Evolutionary conservation across 345 rosid genomes (phyloP).

Genomic region (Gossypium stocksii): DNA sequence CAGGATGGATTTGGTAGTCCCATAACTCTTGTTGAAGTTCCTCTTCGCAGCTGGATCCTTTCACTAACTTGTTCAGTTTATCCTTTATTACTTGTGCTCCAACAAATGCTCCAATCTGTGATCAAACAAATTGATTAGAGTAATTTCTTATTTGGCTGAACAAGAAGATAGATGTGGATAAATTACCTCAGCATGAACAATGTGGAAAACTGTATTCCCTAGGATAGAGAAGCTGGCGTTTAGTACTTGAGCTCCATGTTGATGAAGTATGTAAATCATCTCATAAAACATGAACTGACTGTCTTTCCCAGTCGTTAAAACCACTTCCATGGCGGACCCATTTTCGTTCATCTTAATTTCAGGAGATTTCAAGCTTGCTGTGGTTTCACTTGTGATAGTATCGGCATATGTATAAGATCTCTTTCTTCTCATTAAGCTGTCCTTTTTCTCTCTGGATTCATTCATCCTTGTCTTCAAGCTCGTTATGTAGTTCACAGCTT

Average conservation of each 20-base stretch:
- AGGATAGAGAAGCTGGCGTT: conserved; percentile 32
- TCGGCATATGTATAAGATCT: conserved; percentile 14
- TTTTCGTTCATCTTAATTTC: conserved; percentile 30
- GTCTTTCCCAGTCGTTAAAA: conserved; percentile 25
- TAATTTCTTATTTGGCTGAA: neutral
- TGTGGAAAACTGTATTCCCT: conserved; percentile 27
- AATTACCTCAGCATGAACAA: conserved; percentile 42
- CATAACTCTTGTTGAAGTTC: conserved; percentile 18
- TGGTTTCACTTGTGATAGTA: neutral
- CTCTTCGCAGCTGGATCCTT: conserved; percentile 21
- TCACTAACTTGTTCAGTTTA: conserved; percentile 34
- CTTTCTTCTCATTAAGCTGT: conserved; percentile 26
- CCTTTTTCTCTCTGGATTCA: conserved; percentile 31
- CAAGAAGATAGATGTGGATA: neutral
- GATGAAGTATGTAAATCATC: conserved; percentile 34
- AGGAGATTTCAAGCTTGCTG: conserved; percentile 21
- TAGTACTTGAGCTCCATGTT: conserved; percentile 37
- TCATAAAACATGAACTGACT: conserved; percentile 34
- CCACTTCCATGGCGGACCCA: conserved; percentile 37
- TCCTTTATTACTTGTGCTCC: conserved; percentile 27
- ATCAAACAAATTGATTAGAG: conserved; percentile 2
- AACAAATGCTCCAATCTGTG: conserved; percentile 35
- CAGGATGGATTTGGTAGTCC: conserved; percentile 17
- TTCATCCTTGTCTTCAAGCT: conserved; percentile 28
- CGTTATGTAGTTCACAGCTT: conserved; percentile 42